Base-by-base conservation (phyloP, 257 asterid species). In the Galeopsis tetrahit region DNA sequence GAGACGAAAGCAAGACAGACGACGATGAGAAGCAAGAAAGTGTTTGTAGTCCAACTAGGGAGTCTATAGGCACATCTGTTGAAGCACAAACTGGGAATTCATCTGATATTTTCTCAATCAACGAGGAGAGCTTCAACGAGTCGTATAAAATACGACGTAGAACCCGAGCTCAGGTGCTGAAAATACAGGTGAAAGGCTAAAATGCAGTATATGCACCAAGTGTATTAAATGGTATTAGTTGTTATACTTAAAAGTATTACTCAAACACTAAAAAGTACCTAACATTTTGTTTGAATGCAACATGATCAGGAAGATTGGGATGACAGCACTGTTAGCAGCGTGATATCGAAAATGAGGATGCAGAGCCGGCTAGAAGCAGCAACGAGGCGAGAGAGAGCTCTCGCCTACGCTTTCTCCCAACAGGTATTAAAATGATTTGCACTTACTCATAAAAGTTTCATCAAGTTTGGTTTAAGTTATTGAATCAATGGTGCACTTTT, bases 371-470 rank as follows among this genome's bases (percentile, higher is more conserved):
- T 84, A 1, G 91, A 86, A 62, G 91, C 91, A 17, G 89, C 91
- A 35, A 82, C 89, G 2, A 82, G 89, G 75, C 87, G 91, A 0
- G 91, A 86, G 75, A 78, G 89, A 75, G 91, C 91, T 51, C 83
- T 86, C 28, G 91, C 91, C 6, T 86, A 86, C 44, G 91, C 91
- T 21, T 86, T 84, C 77, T 82, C 91, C 55, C 91, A 86, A 66
- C 87, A 84, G 85, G 91, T 83, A 79, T 10, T 10, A 11, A 56
- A 15, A 1, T 4, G n/a, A n/a, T n/a, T n/a, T n/a, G n/a, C n/a
- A n/a, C n/a, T n/a, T n/a, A n/a, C n/a, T n/a, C n/a, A n/a, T n/a
- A n/a, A n/a, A n/a, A n/a, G n/a, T n/a, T n/a, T n/a, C n/a, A n/a
- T n/a, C n/a, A n/a, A n/a, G n/a, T n/a, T n/a, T n/a, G n/a, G n/a